Base-by-base conservation (phyloP, 371 early-diverging fungal genomes). In the Mucor irregularis region DNA sequence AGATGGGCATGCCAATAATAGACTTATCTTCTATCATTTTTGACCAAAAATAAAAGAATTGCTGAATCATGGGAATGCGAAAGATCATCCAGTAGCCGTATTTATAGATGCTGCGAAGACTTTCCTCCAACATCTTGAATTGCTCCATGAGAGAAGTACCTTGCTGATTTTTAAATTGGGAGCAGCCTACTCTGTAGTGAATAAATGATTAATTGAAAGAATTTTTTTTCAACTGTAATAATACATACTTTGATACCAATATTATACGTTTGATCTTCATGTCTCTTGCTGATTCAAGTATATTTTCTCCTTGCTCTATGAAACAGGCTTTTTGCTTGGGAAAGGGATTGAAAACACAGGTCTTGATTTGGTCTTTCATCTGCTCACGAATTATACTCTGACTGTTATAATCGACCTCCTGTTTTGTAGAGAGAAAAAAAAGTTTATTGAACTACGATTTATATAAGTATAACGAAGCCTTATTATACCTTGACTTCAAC, bases 41-140 rank as follows among this genome's bases (percentile, higher is more conserved):
- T 4, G 45, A 26, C 64, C 63, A 68, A 29, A 68, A 57, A 37
- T 60, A 51, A 49, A 63, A 25, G 26, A 48, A 56, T 24, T 68
- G 68, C 24, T 68, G 64, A 31, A 68, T 49, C 26, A 68, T 54
- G 0, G 57, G 53, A 19, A 62, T 21, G n/a, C 62, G 45, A 22
- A 47, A 52, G 19, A 62, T 31, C 11, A 38, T 17, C 53, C 53
- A 56, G 9, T 29, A 38, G 5, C 57, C 57, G 29, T 52, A 56
- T 17, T 31, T 40, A 42, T 40, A 34, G 9, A 19, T 5, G 1
- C 40, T 19, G 8, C 30, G 46, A 33, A 56, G 19, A 31, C 56
- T 26, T 0, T 52, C 28, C 22, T 62, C 62, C 5, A 53, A 16
- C 24, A 33, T 14, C 3, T 31, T 17, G 13, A 40, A 56, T 22